Conservation (phyloP, 805 yeast genomes). For the Wilhelminamyces savonicus region DNA sequence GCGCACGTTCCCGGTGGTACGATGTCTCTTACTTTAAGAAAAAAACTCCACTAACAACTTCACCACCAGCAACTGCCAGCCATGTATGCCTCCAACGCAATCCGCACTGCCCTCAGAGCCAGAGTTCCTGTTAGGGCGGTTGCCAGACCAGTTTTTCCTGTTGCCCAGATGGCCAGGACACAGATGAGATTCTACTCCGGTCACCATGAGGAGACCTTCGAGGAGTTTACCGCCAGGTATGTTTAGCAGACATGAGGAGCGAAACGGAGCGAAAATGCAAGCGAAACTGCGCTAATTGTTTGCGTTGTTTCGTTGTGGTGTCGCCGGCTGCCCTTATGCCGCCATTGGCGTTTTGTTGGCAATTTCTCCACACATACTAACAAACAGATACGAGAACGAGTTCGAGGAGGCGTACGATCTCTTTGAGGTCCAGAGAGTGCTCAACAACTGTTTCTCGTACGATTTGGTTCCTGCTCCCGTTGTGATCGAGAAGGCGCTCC, state of each 20-base stretch:
- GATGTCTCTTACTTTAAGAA: too few relatives aligned
- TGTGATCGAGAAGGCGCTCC: conserved; percentile 90
- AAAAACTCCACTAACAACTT: too few relatives aligned
- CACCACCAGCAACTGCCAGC: too few relatives aligned
- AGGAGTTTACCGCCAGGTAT: conserved; percentile 83
- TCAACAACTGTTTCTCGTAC: conserved; percentile 96
- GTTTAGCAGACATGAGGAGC: conserved; percentile 8
- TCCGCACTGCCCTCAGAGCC: conserved; percentile 38
- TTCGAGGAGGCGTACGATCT: conserved; percentile 76
- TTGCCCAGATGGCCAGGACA: conserved; percentile 13
- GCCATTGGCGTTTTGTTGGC: too few relatives aligned
- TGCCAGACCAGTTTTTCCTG: conserved; percentile 11
- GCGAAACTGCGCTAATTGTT: too few relatives aligned
- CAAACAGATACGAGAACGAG: conserved; percentile 79
- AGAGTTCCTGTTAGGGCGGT: conserved; percentile 30
- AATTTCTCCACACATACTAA: too few relatives aligned
- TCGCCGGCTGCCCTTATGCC: too few relatives aligned
- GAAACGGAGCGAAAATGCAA: too few relatives aligned
- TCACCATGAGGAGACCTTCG: conserved; percentile 89
- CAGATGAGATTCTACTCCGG: conserved; percentile 67
- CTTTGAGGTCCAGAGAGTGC: conserved; percentile 66
- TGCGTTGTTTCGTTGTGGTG: too few relatives aligned
- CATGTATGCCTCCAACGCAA: too few relatives aligned
- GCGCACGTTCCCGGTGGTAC: too few relatives aligned
- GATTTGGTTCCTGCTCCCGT: conserved; percentile 98